Evolutionary conservation across 805 yeast species (phyloP), one percentile per base, ranked within the genome.

Genomic region (Saccharomycopsis sp.): DNA sequence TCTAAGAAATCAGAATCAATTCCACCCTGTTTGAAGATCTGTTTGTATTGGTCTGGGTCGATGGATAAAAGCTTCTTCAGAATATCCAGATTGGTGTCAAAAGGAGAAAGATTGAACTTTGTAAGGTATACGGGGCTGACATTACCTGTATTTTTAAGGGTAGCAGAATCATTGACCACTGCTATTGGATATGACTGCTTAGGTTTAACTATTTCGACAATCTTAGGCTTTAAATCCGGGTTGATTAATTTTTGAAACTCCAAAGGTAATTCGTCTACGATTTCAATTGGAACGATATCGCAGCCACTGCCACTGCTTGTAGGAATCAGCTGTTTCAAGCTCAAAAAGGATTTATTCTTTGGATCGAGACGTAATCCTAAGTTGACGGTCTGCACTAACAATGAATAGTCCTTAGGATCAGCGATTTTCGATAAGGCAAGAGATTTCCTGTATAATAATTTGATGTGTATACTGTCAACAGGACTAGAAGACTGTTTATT

Each of bases 371-470:
- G 55, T 25, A 80, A 63, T 0, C 79, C 83, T 12, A 66, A 59
- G 15, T 69, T 58, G 50, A 77, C 74, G 17, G 71, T 58, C 57
- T 2, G 5, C 29, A 53, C 3, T 19, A n/a, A 51, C 24, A 20
- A 51, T 15, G 14, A 34, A 44, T 41, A 41, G 20, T 54, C 51
- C 35, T 49, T 52, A 19, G 62, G 53, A 3, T 67, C 63, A 1
- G 65, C 63, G 47, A 74, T 60, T 1, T 72, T 70, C 12, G 69
- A 65, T 51, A 72, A 66, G 0, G 82, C 81, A 0, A 73, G 38
- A 0, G 83, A 80, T 58, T 74, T 71, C 54, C 91, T 74, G 73
- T 78, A 85, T 1, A 75, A 64, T 0, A 86, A 69, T 66, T 86
- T 86, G 2, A 76, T 69, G 44, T 65, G 63, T 0, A 80, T 72